These are phyloP conservation scores for Glarea lozoyensis DNA, from an alignment of 495 filamentous ascomycete genomes.

Conservation along the genomic window DNA sequence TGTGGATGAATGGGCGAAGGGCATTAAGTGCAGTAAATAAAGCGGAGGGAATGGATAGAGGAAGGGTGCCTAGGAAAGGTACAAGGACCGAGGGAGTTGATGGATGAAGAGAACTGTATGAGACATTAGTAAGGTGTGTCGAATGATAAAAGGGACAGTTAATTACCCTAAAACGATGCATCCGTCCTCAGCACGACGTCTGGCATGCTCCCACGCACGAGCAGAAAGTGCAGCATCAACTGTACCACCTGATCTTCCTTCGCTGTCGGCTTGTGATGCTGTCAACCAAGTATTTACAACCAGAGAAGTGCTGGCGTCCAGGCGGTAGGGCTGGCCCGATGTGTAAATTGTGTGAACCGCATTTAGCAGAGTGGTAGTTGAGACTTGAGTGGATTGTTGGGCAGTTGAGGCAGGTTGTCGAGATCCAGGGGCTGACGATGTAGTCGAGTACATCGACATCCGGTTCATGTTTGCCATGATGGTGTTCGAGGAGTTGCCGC, in stretches of 20 bases:
- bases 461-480: slow-evolving; percentile 62
- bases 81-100: slow-evolving; percentile 78
- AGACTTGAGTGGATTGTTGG: slow-evolving; percentile 70
- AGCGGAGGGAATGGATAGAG: slow-evolving; percentile 62
- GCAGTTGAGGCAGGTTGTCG: slow-evolving; percentile 42
- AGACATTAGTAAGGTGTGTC: slow-evolving; percentile 15
- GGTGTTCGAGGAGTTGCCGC: neutral
- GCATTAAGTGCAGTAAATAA: slow-evolving; percentile 69
- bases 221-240: slow-evolving; percentile 72
- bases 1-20: slow-evolving; percentile 76
- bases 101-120: slow-evolving; percentile 68
- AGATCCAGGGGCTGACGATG: slow-evolving; percentile 46
- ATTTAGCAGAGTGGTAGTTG: slow-evolving; percentile 87
- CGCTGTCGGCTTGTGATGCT: slow-evolving; percentile 53
- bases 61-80: slow-evolving; percentile 74
- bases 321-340: slow-evolving; percentile 66
- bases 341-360: slow-evolving; percentile 83
- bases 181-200: slow-evolving; percentile 89
- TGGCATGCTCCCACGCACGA: slow-evolving; percentile 94
- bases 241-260: slow-evolving; percentile 63
- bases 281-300: slow-evolving; percentile 95
- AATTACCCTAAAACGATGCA: slow-evolving; percentile 81
- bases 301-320: slow-evolving; percentile 86
- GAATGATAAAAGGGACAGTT: neutral
- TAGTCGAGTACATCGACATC: slow-evolving; percentile 80